These are phyloP conservation scores for Tylopilus sp. DNA, from an alignment of 768 basidiomycete species.

Conservation along the genomic window DNA sequence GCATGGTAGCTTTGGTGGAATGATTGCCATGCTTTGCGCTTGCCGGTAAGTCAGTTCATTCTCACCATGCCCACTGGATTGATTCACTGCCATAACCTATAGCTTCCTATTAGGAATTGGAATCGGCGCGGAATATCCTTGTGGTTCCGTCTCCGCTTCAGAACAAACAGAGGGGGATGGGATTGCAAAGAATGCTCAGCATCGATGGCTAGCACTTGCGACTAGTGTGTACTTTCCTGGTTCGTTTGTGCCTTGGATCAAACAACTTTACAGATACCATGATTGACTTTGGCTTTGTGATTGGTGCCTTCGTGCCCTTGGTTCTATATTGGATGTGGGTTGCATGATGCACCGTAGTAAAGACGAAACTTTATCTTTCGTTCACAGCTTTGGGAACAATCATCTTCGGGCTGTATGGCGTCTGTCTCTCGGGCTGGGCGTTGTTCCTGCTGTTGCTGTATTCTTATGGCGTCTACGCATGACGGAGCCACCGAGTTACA, in stretches of 20 bases:
- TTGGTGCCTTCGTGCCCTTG: constrained; percentile 77
- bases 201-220: constrained; percentile 83
- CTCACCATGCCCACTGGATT: not conserved
- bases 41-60: constrained; percentile 52
- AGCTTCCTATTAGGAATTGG: constrained; percentile 90
- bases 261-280: constrained; percentile 53
- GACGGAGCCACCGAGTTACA: constrained; percentile 73
- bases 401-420: constrained; percentile 90
- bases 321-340: constrained; percentile 87
- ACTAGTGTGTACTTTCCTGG: constrained; percentile 58
- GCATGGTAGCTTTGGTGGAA: constrained; percentile 61
- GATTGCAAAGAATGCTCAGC: constrained; percentile 76
- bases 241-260: not conserved
- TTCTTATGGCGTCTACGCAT: constrained; percentile 85
- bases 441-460: constrained; percentile 76
- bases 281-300: constrained; percentile 83
- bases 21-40: constrained; percentile 74
- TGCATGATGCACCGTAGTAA: not conserved
- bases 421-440: constrained; percentile 77
- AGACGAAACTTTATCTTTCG: not conserved
- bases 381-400: constrained; percentile 61
- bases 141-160: constrained; percentile 83
- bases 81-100: not conserved
- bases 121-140: constrained; percentile 86
- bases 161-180: constrained; percentile 86